Evolutionary conservation across 441 rosid species (phyloP).

Genomic region (Gossypium davidsonii): DNA sequence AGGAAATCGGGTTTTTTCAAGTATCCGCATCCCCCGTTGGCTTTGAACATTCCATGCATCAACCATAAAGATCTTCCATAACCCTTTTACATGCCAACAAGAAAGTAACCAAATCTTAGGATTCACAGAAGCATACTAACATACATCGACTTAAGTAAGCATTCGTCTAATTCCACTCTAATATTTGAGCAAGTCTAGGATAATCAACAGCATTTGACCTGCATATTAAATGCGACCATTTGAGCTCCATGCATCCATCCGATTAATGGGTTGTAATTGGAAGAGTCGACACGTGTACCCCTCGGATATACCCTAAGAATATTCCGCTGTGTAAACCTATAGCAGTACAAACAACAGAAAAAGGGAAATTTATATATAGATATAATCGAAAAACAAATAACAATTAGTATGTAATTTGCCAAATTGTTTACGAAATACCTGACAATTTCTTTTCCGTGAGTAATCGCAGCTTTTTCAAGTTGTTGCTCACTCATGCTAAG

Average conservation of each 20-base stretch:
- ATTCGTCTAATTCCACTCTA: neutral
- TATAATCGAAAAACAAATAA: too few relatives aligned
- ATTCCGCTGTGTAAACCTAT: slow-evolving; percentile 79
- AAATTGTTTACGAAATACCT: slow-evolving; percentile 34
- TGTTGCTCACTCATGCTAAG: neutral
- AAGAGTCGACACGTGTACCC: slow-evolving; percentile 73
- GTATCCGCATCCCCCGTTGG: neutral
- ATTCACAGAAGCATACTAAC: neutral
- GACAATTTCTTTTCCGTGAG: slow-evolving; percentile 59
- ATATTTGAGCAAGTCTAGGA: neutral
- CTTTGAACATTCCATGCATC: neutral
- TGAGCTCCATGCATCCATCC: slow-evolving; percentile 98
- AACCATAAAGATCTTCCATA: neutral
- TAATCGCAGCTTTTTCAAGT: slow-evolving; percentile 17
- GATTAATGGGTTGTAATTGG: slow-evolving; percentile 78
- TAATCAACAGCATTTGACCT: slow-evolving; percentile 36
- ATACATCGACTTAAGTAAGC: neutral
- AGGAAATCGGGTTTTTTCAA: neutral
- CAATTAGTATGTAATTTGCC: neutral
- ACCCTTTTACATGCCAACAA: neutral
- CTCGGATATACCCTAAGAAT: slow-evolving; percentile 80
- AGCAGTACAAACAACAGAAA: slow-evolving; percentile 15
- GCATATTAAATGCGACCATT: slow-evolving; percentile 99
- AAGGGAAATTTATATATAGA: too few relatives aligned
- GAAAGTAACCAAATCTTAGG: neutral